Evolutionary conservation across 2,329 filamentous ascomycete species (phyloP), one percentile per base, ranked within the genome.

Genomic region (Fusarium sp.): DNA sequence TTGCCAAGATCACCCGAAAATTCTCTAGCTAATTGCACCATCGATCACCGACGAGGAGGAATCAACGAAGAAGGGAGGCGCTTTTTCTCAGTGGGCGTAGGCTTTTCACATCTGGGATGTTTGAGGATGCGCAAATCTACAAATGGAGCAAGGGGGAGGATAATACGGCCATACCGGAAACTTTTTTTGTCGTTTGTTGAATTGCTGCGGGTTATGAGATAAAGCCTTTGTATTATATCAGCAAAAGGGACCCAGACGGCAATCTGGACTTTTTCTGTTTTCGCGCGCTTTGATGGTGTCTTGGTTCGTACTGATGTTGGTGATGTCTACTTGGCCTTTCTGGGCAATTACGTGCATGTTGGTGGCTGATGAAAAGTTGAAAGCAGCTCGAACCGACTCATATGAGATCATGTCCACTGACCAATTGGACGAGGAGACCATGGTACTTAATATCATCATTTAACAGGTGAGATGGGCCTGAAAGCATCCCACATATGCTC

Each of bases 1-100:
- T 98, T 83, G 95, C 95, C 84, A 98, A 98, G 89, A 87, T 98
- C 82, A 97, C 95, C 79, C 93, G 95, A 86, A 93, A 93, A 85
- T 97, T 98, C 89, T 91, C 90, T 66, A 89, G 87, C 86, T 90
- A 89, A 83, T 82, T 45, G 66, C 31, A 11, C 35, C 31, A 11
- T 29, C 47, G 60, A 54, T 35, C 18, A 25, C 33, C 22, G 56
- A 29, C 33, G 63, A 77, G 58, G 68, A 73, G 20, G 52, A 62
- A 36, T 57, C 33, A 29, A 29, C 13, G 40, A 45, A 40, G 36
- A 63, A 50, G 31, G 35, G 64, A 59, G 70, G 68, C 68, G 69
- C 65, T 78, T 77, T 22, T 73, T 66, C 58, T 69, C 63, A 65
- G 72, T 69, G 75, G 75, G 76, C 68, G 73, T 71, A 76, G 64